A percentile compares a stretch with the other conserved stretches of the same genome.
Evolutionary conservation across 2,329 filamentous ascomycete genomes (phyloP).

Genomic region (Aschersonia sp.): DNA sequence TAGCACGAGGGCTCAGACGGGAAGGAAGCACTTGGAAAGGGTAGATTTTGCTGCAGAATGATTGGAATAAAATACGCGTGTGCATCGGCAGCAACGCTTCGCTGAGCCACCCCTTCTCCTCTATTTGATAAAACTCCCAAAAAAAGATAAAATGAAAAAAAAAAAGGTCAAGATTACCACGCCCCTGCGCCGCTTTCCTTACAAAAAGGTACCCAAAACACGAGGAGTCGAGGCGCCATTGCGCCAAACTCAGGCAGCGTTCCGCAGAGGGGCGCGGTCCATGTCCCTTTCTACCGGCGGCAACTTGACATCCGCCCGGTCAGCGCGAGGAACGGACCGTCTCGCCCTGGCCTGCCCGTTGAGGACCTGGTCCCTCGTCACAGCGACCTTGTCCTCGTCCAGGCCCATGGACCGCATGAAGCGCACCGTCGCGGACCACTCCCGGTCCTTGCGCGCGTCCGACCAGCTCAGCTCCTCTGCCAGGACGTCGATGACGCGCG

Average conservation of each 20-base stretch:
- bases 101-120: too few species aligned
- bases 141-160: too few species aligned
- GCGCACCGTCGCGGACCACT: slow-evolving; percentile 36
- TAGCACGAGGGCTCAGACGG: too few species aligned
- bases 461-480: slow-evolving; percentile 53
- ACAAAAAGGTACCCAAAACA: too few species aligned
- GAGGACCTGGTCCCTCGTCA: slow-evolving; percentile 9
- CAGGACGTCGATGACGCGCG: slow-evolving; percentile 59
- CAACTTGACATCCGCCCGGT: background rate
- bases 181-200: too few species aligned
- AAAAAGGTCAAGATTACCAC: too few species aligned
- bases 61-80: too few species aligned
- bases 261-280: background rate
- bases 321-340: background rate
- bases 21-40: too few species aligned
- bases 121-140: too few species aligned
- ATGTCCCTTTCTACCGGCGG: background rate
- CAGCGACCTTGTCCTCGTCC: slow-evolving; percentile 9
- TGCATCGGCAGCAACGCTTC: too few species aligned
- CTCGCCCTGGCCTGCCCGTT: slow-evolving; percentile 1
- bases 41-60: too few species aligned
- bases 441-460: slow-evolving; percentile 36
- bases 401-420: slow-evolving; percentile 33
- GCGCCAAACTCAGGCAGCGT: background rate
- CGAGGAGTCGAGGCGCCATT: too few species aligned